Percentiles rank a stretch among this genome's conserved stretches.
phyloP scores from a whole-genome alignment of 2,329 filamentous ascomycete genomes.

The Cercospora brassicicola region DNA sequence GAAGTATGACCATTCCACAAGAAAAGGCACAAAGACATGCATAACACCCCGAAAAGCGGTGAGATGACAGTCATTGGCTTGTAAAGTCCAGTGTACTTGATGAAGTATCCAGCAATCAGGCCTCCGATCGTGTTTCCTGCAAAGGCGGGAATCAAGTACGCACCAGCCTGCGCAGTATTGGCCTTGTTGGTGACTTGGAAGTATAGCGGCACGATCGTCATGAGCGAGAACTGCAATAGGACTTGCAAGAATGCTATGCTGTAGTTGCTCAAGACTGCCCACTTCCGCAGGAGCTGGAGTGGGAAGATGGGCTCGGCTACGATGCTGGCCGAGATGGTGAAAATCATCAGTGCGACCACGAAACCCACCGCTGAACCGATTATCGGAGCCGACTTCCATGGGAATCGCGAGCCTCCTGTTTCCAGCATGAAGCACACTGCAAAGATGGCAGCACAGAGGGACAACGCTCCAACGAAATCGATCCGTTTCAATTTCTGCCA shows the following conservation, averaged over 20 bases:
- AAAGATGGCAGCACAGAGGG: conserved; percentile 49
- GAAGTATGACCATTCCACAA: conserved; percentile 62
- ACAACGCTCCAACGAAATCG: conserved; percentile 59
- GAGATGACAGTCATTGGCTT: conserved; percentile 56
- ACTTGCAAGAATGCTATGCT: conserved; percentile 56
- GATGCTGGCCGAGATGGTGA: conserved; percentile 28
- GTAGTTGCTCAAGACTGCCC: conserved; percentile 57
- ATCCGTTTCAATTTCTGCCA: conserved; percentile 52
- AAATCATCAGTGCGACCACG: conserved; percentile 18
- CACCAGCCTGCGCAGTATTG: conserved; percentile 59
- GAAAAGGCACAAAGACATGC: conserved; percentile 55
- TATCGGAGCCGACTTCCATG: conserved; percentile 43
- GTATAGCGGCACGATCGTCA: conserved; percentile 68
- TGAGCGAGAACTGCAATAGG: conserved; percentile 60
- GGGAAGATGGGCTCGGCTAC: conserved; percentile 56
- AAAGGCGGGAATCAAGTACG: conserved; percentile 67
- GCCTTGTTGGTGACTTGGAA: conserved; percentile 63
- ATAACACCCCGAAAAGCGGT: conserved; percentile 50
- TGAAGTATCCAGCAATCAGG: conserved; percentile 59
- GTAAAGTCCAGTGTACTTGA: conserved; percentile 61
- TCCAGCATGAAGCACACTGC: conserved; percentile 51
- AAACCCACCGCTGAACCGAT: conserved; percentile 20
- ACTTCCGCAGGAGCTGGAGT: conserved; percentile 53
- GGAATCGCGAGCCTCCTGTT: conserved; percentile 48
- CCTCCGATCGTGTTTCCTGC: conserved; percentile 66